Base-by-base conservation (phyloP, 2,329 filamentous ascomycete genomes). In the Geosmithia morbida region DNA sequence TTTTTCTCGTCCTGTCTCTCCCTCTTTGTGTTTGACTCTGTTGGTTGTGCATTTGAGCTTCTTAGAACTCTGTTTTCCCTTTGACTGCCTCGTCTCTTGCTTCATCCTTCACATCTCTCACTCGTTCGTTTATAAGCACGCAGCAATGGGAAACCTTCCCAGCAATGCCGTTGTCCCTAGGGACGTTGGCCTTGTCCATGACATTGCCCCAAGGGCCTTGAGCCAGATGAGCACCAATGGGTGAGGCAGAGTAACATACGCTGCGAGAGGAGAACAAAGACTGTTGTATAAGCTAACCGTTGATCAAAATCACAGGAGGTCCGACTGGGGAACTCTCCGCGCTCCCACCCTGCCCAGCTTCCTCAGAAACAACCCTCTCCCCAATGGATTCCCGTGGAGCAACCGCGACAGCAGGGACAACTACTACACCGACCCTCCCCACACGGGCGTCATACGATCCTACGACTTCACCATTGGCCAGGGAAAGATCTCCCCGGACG, bases 401-500 rank as follows among this genome's bases (percentile, higher is more conserved):
- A 56, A 54, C 4, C 58, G 63, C 42, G 66, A 64, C 17, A 58
- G 66, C 30, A 56, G 56, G 6, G 74, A 68, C 47, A 74, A 78
- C 57, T 75, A 74, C 44, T 74, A 74, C 51, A 58, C 60, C 2
- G 59, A 66, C 4, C 61, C 61, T 29, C 75, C 75, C 1, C 59
- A 63, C 33, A 80, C 77, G 0, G 72, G 75, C 13, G 68, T 77
- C 2, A 75, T 72, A 19, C 64, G 77, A 11, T 64, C 65, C 40
- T 79, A 77, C 51, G 69, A 77, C 51, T 75, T 77, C 49, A 70
- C 66, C 3, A 58, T 79, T 49, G 71, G 65, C 48, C 67, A 73
- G 17, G 70, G 66, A 2, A 57, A 61, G 40, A 69, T 76, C 47
- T 68, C 70, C 0, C 75, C 75, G 0, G 79, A 81, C 55, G 77